Percentiles rank a stretch among this genome's conserved stretches.
These are phyloP conservation scores for Ceratocystis huliohia DNA, from an alignment of 2,329 filamentous ascomycete genomes.

Conservation along the genomic window DNA sequence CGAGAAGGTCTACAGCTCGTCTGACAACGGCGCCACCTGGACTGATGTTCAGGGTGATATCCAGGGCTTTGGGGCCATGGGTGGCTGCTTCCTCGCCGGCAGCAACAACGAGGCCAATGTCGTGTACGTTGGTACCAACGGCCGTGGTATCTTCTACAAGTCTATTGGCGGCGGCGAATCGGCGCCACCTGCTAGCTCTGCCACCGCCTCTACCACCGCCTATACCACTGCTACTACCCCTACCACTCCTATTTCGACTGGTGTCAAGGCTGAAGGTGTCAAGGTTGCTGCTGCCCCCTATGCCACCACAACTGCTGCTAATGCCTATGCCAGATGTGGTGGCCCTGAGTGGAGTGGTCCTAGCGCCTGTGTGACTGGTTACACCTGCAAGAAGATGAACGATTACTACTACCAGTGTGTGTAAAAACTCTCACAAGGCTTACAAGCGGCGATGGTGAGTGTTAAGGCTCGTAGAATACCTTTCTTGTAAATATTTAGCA, in stretches of 20 bases:
- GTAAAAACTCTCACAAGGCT: background rate
- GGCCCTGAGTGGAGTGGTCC: slow-evolving; percentile 34
- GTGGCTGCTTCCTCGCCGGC: slow-evolving; percentile 31
- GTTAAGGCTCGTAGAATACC: background rate
- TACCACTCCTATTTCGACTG: background rate
- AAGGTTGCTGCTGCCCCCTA: background rate
- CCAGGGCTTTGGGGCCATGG: slow-evolving; percentile 35
- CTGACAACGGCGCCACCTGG: slow-evolving; percentile 34
- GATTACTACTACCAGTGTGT: slow-evolving; percentile 32
- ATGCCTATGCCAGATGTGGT: slow-evolving; percentile 31
- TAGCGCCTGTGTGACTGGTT: slow-evolving; percentile 34
- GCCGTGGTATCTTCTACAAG: slow-evolving; percentile 10
- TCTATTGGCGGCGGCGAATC: background rate
- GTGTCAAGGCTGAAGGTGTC: background rate
- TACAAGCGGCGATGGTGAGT: background rate
- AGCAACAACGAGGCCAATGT: slow-evolving; percentile 35
- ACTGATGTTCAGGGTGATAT: slow-evolving; percentile 34
- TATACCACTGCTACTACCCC: background rate
- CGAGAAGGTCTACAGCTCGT: slow-evolving; percentile 34
- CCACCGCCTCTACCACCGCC: background rate
- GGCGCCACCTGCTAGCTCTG: too few relatives aligned
- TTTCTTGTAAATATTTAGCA: slow-evolving; percentile 10
- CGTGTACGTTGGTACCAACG: slow-evolving; percentile 27
- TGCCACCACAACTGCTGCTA: background rate
- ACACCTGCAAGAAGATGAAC: slow-evolving; percentile 30